Evolutionary conservation across 179 eudicot species (phyloP).

Genomic region (Camellia oleifera): DNA sequence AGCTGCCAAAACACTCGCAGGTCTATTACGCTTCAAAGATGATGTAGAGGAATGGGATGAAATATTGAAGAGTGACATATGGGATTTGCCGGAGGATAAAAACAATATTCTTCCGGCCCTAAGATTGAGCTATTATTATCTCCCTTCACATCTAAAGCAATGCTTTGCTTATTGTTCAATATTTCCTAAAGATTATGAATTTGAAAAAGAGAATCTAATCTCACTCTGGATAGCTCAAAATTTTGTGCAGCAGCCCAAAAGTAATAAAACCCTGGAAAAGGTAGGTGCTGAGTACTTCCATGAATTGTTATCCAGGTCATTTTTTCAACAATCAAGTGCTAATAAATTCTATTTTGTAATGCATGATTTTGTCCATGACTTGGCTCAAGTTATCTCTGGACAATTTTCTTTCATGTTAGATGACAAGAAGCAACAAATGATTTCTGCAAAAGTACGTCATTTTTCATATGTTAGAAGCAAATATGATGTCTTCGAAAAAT

Average conservation of each 20-base stretch:
- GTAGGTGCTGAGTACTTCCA: not conserved
- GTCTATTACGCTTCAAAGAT: conserved; percentile 18
- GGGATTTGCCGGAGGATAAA: no score
- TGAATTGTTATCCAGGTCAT: not conserved
- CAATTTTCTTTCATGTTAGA: not conserved
- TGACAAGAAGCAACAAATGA: not conserved
- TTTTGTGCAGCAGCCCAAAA: not conserved
- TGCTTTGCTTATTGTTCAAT: not conserved
- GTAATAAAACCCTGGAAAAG: conserved; percentile 1
- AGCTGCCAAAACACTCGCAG: conserved; percentile 22
- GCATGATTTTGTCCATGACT: conserved; percentile 31
- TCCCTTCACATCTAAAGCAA: no score
- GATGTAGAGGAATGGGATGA: conserved; percentile 24
- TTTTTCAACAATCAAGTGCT: not conserved
- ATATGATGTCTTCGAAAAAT: not conserved
- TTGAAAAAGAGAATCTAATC: conserved; percentile 11
- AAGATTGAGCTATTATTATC: no score
- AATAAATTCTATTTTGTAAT: conserved; percentile 17
- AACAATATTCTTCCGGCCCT: no score
- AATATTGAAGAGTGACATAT: not conserved
- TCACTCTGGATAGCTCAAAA: conserved; percentile 10
- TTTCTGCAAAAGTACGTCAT: not conserved
- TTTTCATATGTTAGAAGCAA: not conserved
- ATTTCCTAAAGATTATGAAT: conserved; percentile 20
- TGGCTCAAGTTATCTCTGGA: conserved; percentile 19